phyloP scores from a whole-genome alignment of 768 basidiomycete species.

The Obba rivulosa region DNA sequence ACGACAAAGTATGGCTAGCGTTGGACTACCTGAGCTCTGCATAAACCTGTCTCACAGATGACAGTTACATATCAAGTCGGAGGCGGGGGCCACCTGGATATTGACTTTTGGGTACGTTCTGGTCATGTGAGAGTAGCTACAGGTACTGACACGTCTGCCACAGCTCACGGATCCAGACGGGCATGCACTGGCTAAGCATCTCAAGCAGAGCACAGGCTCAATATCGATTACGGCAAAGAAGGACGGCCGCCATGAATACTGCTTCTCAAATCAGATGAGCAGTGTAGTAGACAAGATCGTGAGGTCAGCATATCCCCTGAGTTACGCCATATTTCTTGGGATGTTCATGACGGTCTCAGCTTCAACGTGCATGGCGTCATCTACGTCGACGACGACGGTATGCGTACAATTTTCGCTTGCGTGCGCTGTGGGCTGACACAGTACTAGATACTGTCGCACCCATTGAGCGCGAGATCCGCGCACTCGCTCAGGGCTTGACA shows the following conservation, averaged over 20 bases:
- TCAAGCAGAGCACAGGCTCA: slow-evolving; percentile 86
- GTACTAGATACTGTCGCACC: slow-evolving; percentile 78
- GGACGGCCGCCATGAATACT: slow-evolving; percentile 90
- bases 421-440: background rate
- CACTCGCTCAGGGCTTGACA: slow-evolving; percentile 72
- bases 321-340: too few relatives aligned
- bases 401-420: slow-evolving; percentile 15
- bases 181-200: slow-evolving; percentile 66
- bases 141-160: slow-evolving; percentile 2
- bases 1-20: slow-evolving; percentile 71
- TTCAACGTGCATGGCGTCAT: slow-evolving; percentile 99
- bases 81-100: slow-evolving; percentile 93
- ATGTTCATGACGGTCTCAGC: slow-evolving; percentile 13
- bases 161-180: slow-evolving; percentile 80
- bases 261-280: slow-evolving; percentile 99
- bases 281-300: slow-evolving; percentile 93
- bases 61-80: slow-evolving; percentile 99
- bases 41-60: slow-evolving; percentile 55
- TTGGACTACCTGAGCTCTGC: background rate
- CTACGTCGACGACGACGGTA: slow-evolving; percentile 87
- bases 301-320: slow-evolving; percentile 52
- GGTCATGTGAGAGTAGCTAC: background rate
- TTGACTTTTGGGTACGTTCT: slow-evolving; percentile 88
- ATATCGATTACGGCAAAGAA: slow-evolving; percentile 80
- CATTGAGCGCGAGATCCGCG: slow-evolving; percentile 92